A percentile compares a stretch with the other conserved stretches of the same genome.
phyloP scores from a whole-genome alignment of 2,329 filamentous ascomycete species.

The Colletotrichum sp. region DNA sequence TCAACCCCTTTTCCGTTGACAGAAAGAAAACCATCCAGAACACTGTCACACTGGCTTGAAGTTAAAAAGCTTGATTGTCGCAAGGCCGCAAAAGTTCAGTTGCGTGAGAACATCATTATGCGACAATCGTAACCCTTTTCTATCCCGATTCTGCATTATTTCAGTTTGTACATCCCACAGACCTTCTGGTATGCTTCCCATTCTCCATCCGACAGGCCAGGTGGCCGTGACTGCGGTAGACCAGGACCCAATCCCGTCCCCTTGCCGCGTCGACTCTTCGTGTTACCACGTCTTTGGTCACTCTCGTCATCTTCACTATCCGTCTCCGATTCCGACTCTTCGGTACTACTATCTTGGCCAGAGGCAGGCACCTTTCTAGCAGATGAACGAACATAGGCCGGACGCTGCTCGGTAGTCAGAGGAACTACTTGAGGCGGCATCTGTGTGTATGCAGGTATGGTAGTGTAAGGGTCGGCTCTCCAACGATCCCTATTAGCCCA shows the following conservation, averaged over 20 bases:
- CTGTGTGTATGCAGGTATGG: neutral
- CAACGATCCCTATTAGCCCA: neutral
- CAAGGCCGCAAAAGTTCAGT: neutral
- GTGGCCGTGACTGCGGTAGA: neutral
- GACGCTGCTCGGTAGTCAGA: neutral
- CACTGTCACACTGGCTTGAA: no score
- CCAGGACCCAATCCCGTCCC: rapidly evolving
- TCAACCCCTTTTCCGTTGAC: neutral
- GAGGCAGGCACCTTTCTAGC: neutral
- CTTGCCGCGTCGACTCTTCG: neutral
- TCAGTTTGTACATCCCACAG: neutral
- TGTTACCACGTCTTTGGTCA: neutral
- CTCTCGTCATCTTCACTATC: neutral
- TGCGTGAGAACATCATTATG: rapidly evolving
- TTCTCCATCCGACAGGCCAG: neutral
- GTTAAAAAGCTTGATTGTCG: no score
- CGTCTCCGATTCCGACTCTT: neutral
- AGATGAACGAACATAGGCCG: neutral
- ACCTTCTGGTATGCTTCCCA: neutral
- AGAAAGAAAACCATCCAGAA: rapidly evolving
- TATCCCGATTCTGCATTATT: rapidly evolving
- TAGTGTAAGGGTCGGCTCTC: neutral
- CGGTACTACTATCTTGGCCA: neutral
- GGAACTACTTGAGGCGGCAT: neutral
- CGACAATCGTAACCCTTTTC: rapidly evolving